Evolutionary conservation across 2,329 filamentous ascomycete species (phyloP).

Genomic region (Talaromyces sp.): DNA sequence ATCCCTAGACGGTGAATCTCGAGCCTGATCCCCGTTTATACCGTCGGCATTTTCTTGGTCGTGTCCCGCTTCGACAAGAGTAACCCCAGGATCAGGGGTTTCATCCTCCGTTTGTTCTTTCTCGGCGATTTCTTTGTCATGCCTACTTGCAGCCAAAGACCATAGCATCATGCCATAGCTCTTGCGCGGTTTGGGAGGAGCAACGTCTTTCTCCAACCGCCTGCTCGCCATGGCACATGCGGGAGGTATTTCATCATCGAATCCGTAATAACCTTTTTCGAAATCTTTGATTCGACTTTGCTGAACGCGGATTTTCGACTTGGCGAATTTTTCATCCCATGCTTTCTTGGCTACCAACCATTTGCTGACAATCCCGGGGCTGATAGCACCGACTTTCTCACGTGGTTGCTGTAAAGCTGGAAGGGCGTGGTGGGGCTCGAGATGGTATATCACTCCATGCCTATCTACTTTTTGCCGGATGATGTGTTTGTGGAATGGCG

Average conservation of each 20-base stretch:
- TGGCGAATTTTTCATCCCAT: constrained; percentile 69
- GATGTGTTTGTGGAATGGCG: constrained; percentile 78
- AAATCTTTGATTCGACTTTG: constrained; percentile 70
- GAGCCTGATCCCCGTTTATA: background rate
- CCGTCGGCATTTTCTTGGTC: constrained; percentile 10
- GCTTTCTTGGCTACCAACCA: constrained; percentile 72
- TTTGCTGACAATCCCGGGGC: constrained; percentile 70
- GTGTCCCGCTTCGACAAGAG: constrained; percentile 23
- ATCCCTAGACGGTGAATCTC: background rate
- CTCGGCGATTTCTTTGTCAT: constrained; percentile 69
- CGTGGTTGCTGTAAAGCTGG: constrained; percentile 60
- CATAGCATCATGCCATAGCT: constrained; percentile 77
- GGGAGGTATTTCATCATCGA: constrained; percentile 72
- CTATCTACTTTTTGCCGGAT: constrained; percentile 81
- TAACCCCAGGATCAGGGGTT: constrained; percentile 18
- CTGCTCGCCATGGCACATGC: constrained; percentile 76
- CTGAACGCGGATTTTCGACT: constrained; percentile 65
- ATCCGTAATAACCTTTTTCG: constrained; percentile 63
- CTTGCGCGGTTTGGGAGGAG: constrained; percentile 39
- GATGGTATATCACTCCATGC: constrained; percentile 66
- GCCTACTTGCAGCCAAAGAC: constrained; percentile 82
- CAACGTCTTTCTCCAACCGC: constrained; percentile 36
- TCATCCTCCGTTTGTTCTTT: constrained; percentile 21
- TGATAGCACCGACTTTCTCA: constrained; percentile 70
- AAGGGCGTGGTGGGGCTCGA: constrained; percentile 62